Percentiles rank a stretch among this genome's conserved stretches.
phyloP scores from a whole-genome alignment of 2,329 filamentous ascomycete genomes.

The Malbranchea cinnamomea region DNA sequence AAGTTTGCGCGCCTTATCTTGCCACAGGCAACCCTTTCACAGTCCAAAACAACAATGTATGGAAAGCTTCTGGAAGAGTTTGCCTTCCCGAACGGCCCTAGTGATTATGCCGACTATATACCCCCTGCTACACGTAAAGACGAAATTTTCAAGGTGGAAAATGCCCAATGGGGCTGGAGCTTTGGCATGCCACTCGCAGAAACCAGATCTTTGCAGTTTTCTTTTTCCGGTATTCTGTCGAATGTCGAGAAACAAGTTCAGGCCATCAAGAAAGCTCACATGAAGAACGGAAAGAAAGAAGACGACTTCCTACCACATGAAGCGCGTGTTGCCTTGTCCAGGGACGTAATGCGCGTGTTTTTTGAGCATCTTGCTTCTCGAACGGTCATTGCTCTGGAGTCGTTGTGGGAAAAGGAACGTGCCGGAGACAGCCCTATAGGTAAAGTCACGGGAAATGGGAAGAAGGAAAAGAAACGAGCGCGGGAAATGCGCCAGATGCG shows the following conservation, averaged over 20 bases:
- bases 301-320: conserved; percentile 29
- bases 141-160: conserved; percentile 38
- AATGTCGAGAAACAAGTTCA: conserved; percentile 45
- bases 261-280: conserved; percentile 18
- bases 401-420: conserved; percentile 17
- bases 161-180: conserved; percentile 47
- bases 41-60: conserved; percentile 56
- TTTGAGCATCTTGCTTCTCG: conserved; percentile 79
- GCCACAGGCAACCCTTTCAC: conserved; percentile 42
- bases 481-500: not conserved
- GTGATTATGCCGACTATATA: conserved; percentile 35
- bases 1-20: conserved; percentile 68
- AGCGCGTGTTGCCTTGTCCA: conserved; percentile 55
- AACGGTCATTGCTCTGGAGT: conserved; percentile 52
- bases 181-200: conserved; percentile 53
- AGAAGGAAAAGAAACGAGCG: not conserved
- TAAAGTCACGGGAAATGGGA: not conserved
- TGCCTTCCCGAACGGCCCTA: conserved; percentile 44
- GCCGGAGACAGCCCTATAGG: too few species aligned
- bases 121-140: conserved; percentile 44
- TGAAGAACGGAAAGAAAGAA: conserved; percentile 16
- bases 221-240: conserved; percentile 59
- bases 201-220: conserved; percentile 46
- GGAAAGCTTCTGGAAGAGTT: conserved; percentile 65
- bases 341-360: conserved; percentile 58